phyloP scores from a whole-genome alignment of 2,329 filamentous ascomycete species.

The Xylariaceae sp. region DNA sequence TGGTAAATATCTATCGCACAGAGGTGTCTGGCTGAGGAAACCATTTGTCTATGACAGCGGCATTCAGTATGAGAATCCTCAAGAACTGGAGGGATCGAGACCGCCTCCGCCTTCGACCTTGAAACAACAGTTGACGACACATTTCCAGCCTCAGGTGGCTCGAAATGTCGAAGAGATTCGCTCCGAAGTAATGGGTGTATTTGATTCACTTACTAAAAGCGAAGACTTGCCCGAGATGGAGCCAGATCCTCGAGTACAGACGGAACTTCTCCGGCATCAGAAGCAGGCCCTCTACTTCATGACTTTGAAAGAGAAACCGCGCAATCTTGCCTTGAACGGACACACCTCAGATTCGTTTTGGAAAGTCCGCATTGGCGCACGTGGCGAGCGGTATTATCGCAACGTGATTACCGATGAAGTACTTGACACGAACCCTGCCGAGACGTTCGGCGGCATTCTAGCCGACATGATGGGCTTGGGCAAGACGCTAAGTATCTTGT shows the following conservation, averaged over 20 bases:
- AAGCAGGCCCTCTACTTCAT: slow-evolving; percentile 88
- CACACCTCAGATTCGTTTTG: slow-evolving; percentile 69
- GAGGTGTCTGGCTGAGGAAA: slow-evolving; percentile 60
- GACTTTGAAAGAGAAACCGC: slow-evolving; percentile 66
- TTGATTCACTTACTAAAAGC: slow-evolving; percentile 72
- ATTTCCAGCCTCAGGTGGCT: slow-evolving; percentile 30
- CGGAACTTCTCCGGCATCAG: slow-evolving; percentile 73
- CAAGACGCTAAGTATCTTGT: slow-evolving; percentile 79
- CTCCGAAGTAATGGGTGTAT: slow-evolving; percentile 77
- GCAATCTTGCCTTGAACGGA: slow-evolving; percentile 50
- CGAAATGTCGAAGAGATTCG: slow-evolving; percentile 82
- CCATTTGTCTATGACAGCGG: slow-evolving; percentile 52
- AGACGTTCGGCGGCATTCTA: slow-evolving; percentile 67
- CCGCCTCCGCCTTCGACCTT: slow-evolving; percentile 33
- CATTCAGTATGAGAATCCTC: slow-evolving; percentile 71
- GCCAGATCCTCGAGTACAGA: slow-evolving; percentile 55
- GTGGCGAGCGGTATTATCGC: slow-evolving; percentile 58
- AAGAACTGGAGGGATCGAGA: slow-evolving; percentile 47
- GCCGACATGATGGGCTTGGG: slow-evolving; percentile 89
- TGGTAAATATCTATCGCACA: slow-evolving; percentile 61
- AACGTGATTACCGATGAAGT: slow-evolving; percentile 80
- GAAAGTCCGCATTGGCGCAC: slow-evolving; percentile 51
- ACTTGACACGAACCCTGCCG: slow-evolving; percentile 53
- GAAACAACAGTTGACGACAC: slow-evolving; percentile 30
- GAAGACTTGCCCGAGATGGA: slow-evolving; percentile 73